Evolutionary conservation across 192 early-diverging fungal species (phyloP).

Genomic region (Gigaspora rosea): DNA sequence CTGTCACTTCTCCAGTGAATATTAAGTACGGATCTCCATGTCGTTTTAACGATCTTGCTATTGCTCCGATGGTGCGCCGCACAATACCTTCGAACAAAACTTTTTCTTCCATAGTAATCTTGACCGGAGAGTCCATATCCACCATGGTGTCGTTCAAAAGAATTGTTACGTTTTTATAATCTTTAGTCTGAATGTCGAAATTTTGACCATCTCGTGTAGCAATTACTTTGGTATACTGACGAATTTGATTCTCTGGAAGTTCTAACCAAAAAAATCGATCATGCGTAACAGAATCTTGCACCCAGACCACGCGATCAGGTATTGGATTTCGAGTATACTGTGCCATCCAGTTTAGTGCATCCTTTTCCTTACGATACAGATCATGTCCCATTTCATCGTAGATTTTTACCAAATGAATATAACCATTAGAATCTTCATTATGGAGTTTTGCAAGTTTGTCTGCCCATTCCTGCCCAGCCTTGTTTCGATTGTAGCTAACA

Average conservation of each 20-base stretch:
- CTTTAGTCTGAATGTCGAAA: neutral
- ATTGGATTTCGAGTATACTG: neutral
- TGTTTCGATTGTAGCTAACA: neutral
- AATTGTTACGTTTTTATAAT: neutral
- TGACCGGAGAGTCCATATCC: neutral
- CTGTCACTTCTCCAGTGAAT: slow-evolving; percentile 10
- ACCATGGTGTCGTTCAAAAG: slow-evolving; percentile 5
- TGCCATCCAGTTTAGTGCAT: neutral
- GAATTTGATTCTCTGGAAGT: slow-evolving; percentile 1
- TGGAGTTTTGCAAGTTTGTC: neutral
- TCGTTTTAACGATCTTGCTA: neutral
- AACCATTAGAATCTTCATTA: neutral
- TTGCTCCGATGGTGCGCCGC: neutral
- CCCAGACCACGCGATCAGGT: neutral
- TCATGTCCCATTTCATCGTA: neutral
- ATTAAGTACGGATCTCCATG: slow-evolving; percentile 8
- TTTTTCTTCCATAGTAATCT: neutral
- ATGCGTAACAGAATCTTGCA: neutral
- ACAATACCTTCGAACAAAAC: slow-evolving; percentile 4
- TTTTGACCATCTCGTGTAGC: slow-evolving; percentile 4
- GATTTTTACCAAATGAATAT: neutral
- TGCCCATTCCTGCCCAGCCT: neutral
- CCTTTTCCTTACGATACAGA: neutral
- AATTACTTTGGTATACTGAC: neutral
- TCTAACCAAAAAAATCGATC: neutral